These are phyloP conservation scores for Tricladium varicosporioides DNA, from an alignment of 2,329 filamentous ascomycete genomes.

Conservation along the genomic window DNA sequence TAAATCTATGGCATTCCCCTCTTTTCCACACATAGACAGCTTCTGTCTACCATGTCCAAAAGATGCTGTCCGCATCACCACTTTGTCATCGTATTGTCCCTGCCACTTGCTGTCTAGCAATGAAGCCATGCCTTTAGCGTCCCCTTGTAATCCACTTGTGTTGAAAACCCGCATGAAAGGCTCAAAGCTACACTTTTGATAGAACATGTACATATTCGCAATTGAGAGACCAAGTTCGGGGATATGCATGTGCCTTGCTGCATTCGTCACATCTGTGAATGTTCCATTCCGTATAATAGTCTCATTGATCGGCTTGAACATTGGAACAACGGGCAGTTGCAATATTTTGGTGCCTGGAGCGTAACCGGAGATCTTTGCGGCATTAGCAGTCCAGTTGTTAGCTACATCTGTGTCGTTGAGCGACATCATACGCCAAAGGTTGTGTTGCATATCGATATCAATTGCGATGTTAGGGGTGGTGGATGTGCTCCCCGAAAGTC, in stretches of 20 bases:
- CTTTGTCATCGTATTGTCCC: not conserved
- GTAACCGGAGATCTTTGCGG: not conserved
- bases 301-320: not conserved
- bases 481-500: not conserved
- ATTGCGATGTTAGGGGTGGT: not conserved
- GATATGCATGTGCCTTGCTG: not conserved
- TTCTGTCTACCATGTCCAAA: not conserved
- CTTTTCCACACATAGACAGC: not conserved
- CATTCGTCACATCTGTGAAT: not conserved
- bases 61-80: not conserved
- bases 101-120: not conserved
- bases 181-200: not conserved
- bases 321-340: not conserved
- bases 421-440: not conserved
- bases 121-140: not conserved
- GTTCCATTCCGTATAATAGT: not conserved
- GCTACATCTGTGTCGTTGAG: not conserved
- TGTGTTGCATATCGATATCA: not conserved
- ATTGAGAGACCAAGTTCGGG: not conserved
- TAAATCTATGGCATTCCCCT: not conserved
- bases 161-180: not conserved
- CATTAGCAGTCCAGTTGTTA: not conserved
- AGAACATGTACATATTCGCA: not conserved
- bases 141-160: not conserved
- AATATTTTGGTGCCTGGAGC: not conserved